Evolutionary conservation across 1,284 basidiomycete species (phyloP), one percentile per base, ranked within the genome.

Genomic region (Vanrija humicola): DNA sequence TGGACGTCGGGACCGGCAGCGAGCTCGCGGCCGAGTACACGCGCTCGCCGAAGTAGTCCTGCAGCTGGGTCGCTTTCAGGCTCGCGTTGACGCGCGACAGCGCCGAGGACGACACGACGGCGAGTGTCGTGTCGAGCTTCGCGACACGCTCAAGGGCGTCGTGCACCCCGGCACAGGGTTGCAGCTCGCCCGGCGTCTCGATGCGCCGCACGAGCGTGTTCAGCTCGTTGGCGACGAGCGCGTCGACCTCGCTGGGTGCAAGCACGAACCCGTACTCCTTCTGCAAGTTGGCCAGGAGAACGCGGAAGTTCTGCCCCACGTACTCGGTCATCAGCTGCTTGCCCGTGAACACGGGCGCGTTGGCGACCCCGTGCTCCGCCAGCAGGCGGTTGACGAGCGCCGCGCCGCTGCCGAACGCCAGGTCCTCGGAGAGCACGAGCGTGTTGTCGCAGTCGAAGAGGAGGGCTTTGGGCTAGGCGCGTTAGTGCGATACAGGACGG

Each of bases 11-110:
- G n/a, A 38, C 25, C 4, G 59, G 50, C 5, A 50, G 47, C 18
- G 55, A 56, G 1, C 52, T 59, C 12, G 65, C 77, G 23, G 74
- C 61, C 43, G 70, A 78, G 59, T 82, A 80, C 39, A 73, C 69
- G 51, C 75, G 64, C 59, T 50, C 68, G 40, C 74, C 75, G 76
- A 81, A 86, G 15, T 79, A 67, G 8, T 14, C 19, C 3, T 46
- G 52, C 38, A 58, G 64, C 29, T 46, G 51, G 0, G 59, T 60
- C 42, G 54, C 58, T 18, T 58, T 50, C 28, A 67, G 58, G 3
- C 56, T 61, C 16, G 55, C 64, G 19, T 62, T 38, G 21, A 67
- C 65, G 23, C 65, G 50, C n/a, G 58, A 53, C 5, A 64, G 43
- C 8, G 65, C 65, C 26, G 58, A 61, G 6, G 50, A 55, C 45